Base-by-base conservation (phyloP, 768 basidiomycete species). In the Kwoniella botswanensis region DNA sequence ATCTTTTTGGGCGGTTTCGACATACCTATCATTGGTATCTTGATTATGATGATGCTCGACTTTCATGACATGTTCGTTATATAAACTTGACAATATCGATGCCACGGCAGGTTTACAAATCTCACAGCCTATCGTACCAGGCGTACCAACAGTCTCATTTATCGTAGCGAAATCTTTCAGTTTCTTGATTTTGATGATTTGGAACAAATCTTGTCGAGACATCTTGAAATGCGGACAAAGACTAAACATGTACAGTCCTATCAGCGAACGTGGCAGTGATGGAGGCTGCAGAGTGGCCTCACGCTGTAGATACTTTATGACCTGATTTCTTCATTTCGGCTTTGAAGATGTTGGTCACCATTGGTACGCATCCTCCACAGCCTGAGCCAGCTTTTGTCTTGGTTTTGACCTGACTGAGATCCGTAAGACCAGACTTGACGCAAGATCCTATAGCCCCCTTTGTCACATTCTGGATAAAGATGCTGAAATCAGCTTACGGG, bases 351-450 rank as follows among this genome's bases (percentile, higher is more conserved):
- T 72, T 85, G 26, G 85, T 86, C 21, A 87, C 84, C 53, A 91
- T 84, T 3, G 91, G 91, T 67, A 90, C 83, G 76, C 90, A 92
- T 56, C 91, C 91, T 54, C 91, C 90, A 72, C 91, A 92, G 1
- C 91, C 91, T 1, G 88, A 88, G 4, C 90, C 90, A 6, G 86
- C 88, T 80, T 92, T 92, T 6, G 91, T 91, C 81, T 88, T 88
- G 35, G 82, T 73, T 81, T 91, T 91, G 73, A 92, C 82, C 56
- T 86, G 87, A 3, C 77, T 85, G n/a, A 92, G 76, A 58, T 86
- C 86, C 22, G 74, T 77, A 0, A 84, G 77, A 1, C 89, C 90
- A 0, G 84, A 84, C 74, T 86, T 85, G 67, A 91, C 85, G 65
- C 87, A 88, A 66, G 84, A 82, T 0, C 80, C 84, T 24, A 91